Percentiles rank a stretch among this genome's conserved stretches.
Conservation (phyloP, 495 filamentous ascomycete genomes). For the Penicillium diatomitis region DNA sequence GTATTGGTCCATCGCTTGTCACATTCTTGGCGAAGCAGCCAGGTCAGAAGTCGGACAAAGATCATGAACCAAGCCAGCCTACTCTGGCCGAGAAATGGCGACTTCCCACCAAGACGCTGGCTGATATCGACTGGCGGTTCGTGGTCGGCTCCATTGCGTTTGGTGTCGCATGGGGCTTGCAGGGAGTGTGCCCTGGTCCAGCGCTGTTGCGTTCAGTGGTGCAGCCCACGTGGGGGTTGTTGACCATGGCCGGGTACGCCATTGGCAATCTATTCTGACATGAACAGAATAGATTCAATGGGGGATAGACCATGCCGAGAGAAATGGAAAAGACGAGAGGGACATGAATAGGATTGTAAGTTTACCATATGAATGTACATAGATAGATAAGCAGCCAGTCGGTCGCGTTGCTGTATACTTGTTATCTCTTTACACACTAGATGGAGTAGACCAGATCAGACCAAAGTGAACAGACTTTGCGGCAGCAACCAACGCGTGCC, state of each 20-base stretch:
- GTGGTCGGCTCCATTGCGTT: constrained; percentile 41
- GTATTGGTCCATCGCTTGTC: constrained; percentile 36
- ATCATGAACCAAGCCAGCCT: constrained; percentile 18
- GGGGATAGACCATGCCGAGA: background rate
- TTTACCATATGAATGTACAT: too few relatives aligned
- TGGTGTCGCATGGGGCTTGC: constrained; percentile 47
- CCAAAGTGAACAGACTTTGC: too few relatives aligned
- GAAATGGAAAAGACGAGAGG: background rate
- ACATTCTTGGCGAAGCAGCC: constrained; percentile 25
- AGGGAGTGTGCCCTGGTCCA: constrained; percentile 49
- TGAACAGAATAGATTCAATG: background rate
- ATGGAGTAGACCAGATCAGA: too few relatives aligned
- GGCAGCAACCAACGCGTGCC: too few relatives aligned
- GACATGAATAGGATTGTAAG: too few relatives aligned
- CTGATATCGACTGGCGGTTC: constrained; percentile 48
- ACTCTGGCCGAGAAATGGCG: constrained; percentile 37
- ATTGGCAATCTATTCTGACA: constrained; percentile 26
- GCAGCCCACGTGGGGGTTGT: constrained; percentile 42
- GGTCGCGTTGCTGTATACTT: too few relatives aligned
- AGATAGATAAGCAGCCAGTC: too few relatives aligned
- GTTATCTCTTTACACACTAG: too few relatives aligned
- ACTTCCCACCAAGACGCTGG: constrained; percentile 35
- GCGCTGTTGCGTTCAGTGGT: constrained; percentile 38
- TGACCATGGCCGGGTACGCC: constrained; percentile 42
- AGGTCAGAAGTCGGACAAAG: constrained; percentile 14